Base-by-base conservation (phyloP, 106 monocot species). In the Dendrobium catenatum region DNA sequence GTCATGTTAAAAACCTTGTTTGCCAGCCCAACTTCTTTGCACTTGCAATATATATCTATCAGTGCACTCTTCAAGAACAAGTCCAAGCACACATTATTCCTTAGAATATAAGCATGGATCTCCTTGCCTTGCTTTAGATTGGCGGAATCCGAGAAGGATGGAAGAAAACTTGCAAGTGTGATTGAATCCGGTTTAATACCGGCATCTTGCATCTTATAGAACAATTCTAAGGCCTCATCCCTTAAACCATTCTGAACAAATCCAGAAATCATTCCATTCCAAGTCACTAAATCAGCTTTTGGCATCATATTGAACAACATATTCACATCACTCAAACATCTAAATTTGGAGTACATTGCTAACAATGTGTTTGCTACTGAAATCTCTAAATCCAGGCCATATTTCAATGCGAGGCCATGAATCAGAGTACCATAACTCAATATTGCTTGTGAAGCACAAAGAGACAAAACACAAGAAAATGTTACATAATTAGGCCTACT, bases 251-350 rank as follows among this genome's bases (percentile, higher is more conserved):
- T 99, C 76, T 99, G 95, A 10, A 91, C 95, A 81, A 79, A 99
- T 2, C 98, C 95, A 9, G 91, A 91, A 55, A 95, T 93, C 85
- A 99, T 88, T 47, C 87, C 86, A 80, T 95, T 99, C 95, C 93
- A 99, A 48, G 95, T 79, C 27, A 99, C 93, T 68, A 86, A 76
- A 78, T 91, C 93, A 58, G 79, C 55, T 0, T 86, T 70, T 41
- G 83, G 82, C 87, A 95, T 91, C 43, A 77, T 77, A 66, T 78
- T 73, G 83, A 95, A 91, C 78, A 99, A 81, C 70, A 61, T 89
- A 68, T 44, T 26, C 56, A 81, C 85, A 79, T 93, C 85, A 67
- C 16, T 9, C 86, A 90, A 85, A 82, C 93, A 91, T 29, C 78
- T 74, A 64, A 86, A 91, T 80, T 95, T 99, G 18, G 95, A 85